Evolutionary conservation across 2,329 filamentous ascomycete genomes (phyloP).

Genomic region (Fusarium buxicola): DNA sequence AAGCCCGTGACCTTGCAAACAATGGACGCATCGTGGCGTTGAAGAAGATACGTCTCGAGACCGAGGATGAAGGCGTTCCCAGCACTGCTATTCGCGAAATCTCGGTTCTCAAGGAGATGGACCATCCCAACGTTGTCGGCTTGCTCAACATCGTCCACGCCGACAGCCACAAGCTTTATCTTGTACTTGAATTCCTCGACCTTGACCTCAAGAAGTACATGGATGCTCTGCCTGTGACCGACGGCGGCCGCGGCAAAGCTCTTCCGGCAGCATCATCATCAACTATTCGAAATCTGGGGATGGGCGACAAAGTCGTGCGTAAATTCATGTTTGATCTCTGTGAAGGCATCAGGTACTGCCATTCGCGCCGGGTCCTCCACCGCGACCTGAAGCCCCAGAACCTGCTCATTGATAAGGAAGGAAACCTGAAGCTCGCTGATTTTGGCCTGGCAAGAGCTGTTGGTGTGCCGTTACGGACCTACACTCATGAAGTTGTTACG

Average conservation of each 20-base stretch:
- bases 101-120: conserved; percentile 93
- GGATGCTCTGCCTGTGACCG: conserved; percentile 86
- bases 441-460: conserved; percentile 92
- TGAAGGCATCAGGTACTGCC: conserved; percentile 87
- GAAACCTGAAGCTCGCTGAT: conserved; percentile 90
- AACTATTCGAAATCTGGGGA: conserved; percentile 68
- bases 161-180: conserved; percentile 94
- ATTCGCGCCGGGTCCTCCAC: conserved; percentile 87
- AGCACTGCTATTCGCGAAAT: conserved; percentile 95
- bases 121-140: conserved; percentile 87
- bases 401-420: conserved; percentile 84
- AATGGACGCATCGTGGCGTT: conserved; percentile 87
- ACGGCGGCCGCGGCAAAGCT: conserved; percentile 86
- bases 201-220: conserved; percentile 96
- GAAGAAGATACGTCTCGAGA: conserved; percentile 96
- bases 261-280: conserved; percentile 79
- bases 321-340: conserved; percentile 93
- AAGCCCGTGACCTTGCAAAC: conserved; percentile 86
- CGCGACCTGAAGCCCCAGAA: conserved; percentile 93
- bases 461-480: conserved; percentile 89
- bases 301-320: conserved; percentile 85
- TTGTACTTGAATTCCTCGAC: conserved; percentile 93
- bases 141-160: conserved; percentile 94
- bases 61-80: conserved; percentile 93
- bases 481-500: conserved; percentile 95